These are phyloP conservation scores for Aquilaria agallochum DNA, from an alignment of 441 rosid species.

Conservation along the genomic window DNA sequence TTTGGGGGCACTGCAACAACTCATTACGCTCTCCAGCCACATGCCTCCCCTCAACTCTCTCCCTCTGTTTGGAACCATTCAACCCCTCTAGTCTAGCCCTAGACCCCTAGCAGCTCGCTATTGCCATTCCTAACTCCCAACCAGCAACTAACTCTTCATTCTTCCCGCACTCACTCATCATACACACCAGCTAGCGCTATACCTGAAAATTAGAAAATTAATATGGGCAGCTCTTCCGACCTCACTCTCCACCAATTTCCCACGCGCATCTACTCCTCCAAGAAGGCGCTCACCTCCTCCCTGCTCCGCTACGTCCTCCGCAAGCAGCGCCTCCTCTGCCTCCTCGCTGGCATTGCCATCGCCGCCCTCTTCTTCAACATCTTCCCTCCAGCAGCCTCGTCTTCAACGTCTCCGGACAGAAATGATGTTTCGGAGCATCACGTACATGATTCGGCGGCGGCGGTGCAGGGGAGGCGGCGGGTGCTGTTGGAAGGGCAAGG, in stretches of 20 bases:
- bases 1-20: too few relatives aligned
- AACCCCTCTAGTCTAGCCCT: too few relatives aligned
- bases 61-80: too few relatives aligned
- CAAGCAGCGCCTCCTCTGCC: conserved; percentile 57
- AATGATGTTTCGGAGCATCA: background rate
- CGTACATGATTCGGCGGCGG: conserved; percentile 16
- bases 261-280: background rate
- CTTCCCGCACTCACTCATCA: conserved; percentile 1
- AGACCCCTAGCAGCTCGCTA: too few relatives aligned
- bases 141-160: background rate
- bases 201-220: too few relatives aligned
- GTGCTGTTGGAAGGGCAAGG: conserved; percentile 32
- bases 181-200: too few relatives aligned
- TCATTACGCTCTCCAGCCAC: too few relatives aligned
- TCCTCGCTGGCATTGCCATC: conserved; percentile 60
- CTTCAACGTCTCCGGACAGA: too few relatives aligned
- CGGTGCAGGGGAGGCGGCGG: conserved; percentile 16
- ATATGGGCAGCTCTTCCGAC: too few relatives aligned
- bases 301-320: conserved; percentile 58
- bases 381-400: conserved; percentile 25
- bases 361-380: conserved; percentile 49
- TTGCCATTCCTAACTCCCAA: background rate
- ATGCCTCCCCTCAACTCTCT: too few relatives aligned
- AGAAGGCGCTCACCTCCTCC: background rate
- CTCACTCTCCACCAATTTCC: background rate